Conservation (phyloP, 1,284 basidiomycete genomes). For the Leccinum ponderosum region DNA sequence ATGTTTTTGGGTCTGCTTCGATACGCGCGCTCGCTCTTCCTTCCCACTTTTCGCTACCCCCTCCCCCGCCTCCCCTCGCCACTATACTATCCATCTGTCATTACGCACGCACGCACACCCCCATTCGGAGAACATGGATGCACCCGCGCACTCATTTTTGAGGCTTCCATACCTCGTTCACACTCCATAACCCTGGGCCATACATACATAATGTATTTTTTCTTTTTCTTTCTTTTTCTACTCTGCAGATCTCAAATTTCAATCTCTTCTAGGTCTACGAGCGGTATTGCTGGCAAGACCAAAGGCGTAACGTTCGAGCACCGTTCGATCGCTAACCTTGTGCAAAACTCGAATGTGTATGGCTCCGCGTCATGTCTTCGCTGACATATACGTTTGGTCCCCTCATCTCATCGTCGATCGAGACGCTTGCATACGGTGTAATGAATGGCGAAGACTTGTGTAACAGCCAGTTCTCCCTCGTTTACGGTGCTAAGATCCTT, state of each 20-base stretch:
- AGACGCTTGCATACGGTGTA: constrained; percentile 26
- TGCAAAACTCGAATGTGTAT: constrained; percentile 27
- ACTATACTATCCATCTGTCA: too few species aligned
- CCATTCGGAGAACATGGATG: neutral
- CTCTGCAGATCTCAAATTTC: neutral
- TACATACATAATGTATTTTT: constrained; percentile 28
- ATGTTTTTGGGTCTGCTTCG: too few species aligned
- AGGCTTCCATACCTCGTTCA: too few species aligned
- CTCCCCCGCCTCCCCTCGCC: too few species aligned
- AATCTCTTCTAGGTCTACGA: constrained; percentile 26
- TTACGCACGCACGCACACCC: too few species aligned
- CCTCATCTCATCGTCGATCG: constrained; percentile 20
- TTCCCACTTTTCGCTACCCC: too few species aligned
- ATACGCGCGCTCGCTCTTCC: too few species aligned
- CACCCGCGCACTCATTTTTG: too few species aligned
- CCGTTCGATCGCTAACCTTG: constrained; percentile 33
- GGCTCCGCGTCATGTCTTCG: constrained; percentile 33
- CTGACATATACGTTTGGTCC: constrained; percentile 33
- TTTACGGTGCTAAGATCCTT: too few species aligned
- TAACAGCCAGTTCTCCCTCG: too few species aligned
- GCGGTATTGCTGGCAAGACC: constrained; percentile 29
- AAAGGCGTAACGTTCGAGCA: constrained; percentile 35
- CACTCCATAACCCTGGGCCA: too few species aligned
- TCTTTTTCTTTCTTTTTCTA: neutral
- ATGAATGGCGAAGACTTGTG: constrained; percentile 66